Percentiles rank a stretch among this genome's conserved stretches.
Conservation (phyloP, 2,329 filamentous ascomycete species). For the Aspergillus sp. region DNA sequence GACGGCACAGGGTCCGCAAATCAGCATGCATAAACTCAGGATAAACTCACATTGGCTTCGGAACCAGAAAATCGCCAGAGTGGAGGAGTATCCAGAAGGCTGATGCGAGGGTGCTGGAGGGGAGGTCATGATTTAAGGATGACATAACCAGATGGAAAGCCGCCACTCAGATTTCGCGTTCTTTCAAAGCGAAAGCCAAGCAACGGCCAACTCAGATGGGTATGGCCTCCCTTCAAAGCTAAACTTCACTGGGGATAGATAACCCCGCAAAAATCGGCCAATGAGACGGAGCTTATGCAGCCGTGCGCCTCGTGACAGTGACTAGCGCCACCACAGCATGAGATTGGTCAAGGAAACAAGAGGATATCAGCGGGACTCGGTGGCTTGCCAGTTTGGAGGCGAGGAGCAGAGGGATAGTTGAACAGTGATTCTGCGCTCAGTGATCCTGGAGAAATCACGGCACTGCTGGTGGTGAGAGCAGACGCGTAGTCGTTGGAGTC, state of each 20-base stretch:
- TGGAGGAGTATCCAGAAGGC: neutral
- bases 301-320: slow-evolving; percentile 12
- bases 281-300: slow-evolving; percentile 7
- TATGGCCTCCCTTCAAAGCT: slow-evolving; percentile 5
- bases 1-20: neutral
- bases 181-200: neutral
- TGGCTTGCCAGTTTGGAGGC: neutral
- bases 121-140: neutral
- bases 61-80: slow-evolving; percentile 3
- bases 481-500: slow-evolving; percentile 11
- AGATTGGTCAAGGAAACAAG: neutral
- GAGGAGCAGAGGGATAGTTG: neutral
- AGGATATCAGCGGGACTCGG: neutral
- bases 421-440: neutral
- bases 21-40: neutral
- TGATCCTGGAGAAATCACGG: neutral
- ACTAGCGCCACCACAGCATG: neutral
- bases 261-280: slow-evolving; percentile 26
- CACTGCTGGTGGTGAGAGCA: neutral
- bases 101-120: neutral
- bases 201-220: neutral
- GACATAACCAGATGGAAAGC: neutral
- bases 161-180: neutral
- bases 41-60: slow-evolving; percentile 6
- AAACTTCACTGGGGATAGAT: neutral